These are phyloP conservation scores for Mycena epipterygia DNA, from an alignment of 768 basidiomycete species.

Conservation along the genomic window DNA sequence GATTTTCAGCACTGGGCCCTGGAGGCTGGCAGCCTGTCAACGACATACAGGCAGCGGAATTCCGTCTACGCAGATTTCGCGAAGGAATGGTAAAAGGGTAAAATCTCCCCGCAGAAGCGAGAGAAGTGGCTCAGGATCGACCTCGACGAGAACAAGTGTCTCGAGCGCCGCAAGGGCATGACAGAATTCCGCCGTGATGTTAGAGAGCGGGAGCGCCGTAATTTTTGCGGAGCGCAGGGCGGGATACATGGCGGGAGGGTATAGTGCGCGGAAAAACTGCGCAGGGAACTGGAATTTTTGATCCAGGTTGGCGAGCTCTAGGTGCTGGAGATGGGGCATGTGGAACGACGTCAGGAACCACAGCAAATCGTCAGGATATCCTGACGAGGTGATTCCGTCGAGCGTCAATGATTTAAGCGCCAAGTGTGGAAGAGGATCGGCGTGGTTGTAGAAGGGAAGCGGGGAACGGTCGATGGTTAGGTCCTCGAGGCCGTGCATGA, in stretches of 20 bases:
- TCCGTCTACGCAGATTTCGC: conserved; percentile 1
- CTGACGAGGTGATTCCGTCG: conserved; percentile 3
- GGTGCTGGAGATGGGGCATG: conserved; percentile 17
- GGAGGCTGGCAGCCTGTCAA: background rate
- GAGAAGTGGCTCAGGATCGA: conserved; percentile 5
- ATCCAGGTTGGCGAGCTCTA: background rate
- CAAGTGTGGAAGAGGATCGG: background rate
- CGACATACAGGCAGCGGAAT: background rate
- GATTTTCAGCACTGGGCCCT: too few relatives aligned
- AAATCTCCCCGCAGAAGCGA: background rate
- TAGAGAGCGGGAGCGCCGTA: background rate
- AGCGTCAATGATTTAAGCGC: conserved; percentile 16
- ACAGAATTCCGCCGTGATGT: background rate
- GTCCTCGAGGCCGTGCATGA: conserved; percentile 5
- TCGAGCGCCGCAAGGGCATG: conserved; percentile 14
- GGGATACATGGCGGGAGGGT: background rate
- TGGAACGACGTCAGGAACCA: conserved; percentile 4
- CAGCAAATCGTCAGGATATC: background rate
- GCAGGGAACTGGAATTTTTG: background rate
- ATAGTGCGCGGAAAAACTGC: background rate
- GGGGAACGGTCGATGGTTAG: conserved; percentile 14
- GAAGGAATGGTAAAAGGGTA: conserved; percentile 2
- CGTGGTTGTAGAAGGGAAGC: conserved; percentile 9
- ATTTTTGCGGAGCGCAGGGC: background rate
- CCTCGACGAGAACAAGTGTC: background rate